Evolutionary conservation across 257 asterid genomes (phyloP).

Genomic region (Solanum lycopersicoides): DNA sequence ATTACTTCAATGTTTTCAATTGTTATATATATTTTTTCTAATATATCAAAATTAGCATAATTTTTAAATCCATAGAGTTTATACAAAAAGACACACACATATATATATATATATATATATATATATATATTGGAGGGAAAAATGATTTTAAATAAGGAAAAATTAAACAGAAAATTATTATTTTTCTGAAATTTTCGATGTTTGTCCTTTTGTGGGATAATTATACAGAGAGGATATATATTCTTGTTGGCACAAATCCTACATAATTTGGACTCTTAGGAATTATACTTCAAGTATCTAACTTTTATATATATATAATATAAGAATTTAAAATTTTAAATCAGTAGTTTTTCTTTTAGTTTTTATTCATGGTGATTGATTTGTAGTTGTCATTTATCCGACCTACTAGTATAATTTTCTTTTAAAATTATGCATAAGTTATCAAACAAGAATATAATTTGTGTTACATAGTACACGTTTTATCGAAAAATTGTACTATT

Average conservation of each 20-base stretch:
- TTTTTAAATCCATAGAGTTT: no score
- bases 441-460: not conserved
- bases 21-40: not conserved
- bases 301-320: not conserved
- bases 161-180: not conserved
- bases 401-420: not conserved
- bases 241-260: not conserved
- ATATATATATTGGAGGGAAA: not conserved
- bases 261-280: not conserved
- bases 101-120: no score
- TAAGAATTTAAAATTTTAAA: not conserved
- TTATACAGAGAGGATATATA: not conserved
- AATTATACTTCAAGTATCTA: not conserved
- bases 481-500: not conserved
- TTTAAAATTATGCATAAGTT: not conserved
- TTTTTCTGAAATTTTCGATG: not conserved
- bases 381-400: not conserved
- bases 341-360: not conserved
- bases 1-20: no score
- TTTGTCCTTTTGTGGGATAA: not conserved
- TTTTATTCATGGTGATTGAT: not conserved
- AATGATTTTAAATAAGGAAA: not conserved
- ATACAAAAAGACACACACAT: not conserved
- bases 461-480: not conserved
- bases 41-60: not conserved